These are phyloP conservation scores for Lagenaria siceraria DNA, from an alignment of 306 rosid species.

Conservation along the genomic window DNA sequence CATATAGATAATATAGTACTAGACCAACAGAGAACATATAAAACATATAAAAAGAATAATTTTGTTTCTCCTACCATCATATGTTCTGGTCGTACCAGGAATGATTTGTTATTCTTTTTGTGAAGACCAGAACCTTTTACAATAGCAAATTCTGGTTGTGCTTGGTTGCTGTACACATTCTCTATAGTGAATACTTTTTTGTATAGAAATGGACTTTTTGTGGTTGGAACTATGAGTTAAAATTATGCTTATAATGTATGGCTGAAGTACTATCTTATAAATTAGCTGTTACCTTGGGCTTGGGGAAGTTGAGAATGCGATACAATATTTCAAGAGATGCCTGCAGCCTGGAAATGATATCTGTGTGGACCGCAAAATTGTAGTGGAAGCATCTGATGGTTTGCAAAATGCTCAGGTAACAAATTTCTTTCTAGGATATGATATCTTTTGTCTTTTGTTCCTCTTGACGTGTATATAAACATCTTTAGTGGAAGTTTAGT, in stretches of 20 bases:
- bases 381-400: slow-evolving; percentile 92
- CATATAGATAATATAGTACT: not conserved
- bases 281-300: slow-evolving; percentile 74
- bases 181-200: not conserved
- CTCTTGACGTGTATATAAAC: not conserved
- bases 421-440: not conserved
- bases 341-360: slow-evolving; percentile 60
- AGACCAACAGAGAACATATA: not conserved
- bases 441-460: not conserved
- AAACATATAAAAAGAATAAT: not conserved
- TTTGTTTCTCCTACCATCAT: not conserved
- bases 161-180: not conserved
- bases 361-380: slow-evolving; percentile 71
- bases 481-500: not conserved
- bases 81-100: not conserved
- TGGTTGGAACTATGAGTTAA: not conserved
- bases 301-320: slow-evolving; percentile 80
- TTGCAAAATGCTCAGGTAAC: slow-evolving; percentile 77
- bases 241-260: not conserved
- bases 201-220: not conserved
- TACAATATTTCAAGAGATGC: slow-evolving; percentile 63
- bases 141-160: not conserved
- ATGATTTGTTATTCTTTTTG: not conserved
- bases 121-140: not conserved
- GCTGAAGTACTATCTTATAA: not conserved